Conservation (phyloP, 2,329 filamentous ascomycete species). For the Paraconiothyrium sp. region DNA sequence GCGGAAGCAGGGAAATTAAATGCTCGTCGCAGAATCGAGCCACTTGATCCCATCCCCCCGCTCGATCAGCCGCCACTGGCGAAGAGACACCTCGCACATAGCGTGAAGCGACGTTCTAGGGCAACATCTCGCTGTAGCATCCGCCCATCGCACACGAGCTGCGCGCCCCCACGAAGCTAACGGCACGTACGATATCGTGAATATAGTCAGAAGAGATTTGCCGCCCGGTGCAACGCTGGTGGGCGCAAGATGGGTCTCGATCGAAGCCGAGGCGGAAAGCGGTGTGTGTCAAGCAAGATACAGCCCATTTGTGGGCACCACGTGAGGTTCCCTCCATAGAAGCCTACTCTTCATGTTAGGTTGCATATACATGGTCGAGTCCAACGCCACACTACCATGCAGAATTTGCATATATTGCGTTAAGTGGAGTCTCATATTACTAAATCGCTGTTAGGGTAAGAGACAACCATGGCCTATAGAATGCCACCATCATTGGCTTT, state of each 20-base stretch:
- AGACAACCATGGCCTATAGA: too few relatives aligned
- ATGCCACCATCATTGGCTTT: too few relatives aligned
- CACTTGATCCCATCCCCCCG: neutral
- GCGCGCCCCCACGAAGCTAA: constrained; percentile 13
- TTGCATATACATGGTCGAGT: too few relatives aligned
- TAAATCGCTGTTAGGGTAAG: too few relatives aligned
- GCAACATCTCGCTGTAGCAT: neutral
- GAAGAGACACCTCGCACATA: neutral
- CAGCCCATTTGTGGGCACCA: neutral
- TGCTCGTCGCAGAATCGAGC: neutral
- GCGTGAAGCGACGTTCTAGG: neutral
- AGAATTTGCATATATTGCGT: too few relatives aligned
- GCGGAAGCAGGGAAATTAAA: neutral
- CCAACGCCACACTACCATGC: too few relatives aligned
- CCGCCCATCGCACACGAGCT: constrained; percentile 11
- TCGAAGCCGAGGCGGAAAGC: too few relatives aligned
- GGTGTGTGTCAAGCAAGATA: too few relatives aligned
- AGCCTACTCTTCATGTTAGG: too few relatives aligned
- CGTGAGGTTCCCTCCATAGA: too few relatives aligned
- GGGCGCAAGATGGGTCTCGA: constrained; percentile 17
- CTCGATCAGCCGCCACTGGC: constrained; percentile 1
- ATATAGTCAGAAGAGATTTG: neutral
- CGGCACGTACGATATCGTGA: constrained; percentile 14
- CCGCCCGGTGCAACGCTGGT: constrained; percentile 14
- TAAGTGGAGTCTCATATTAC: too few relatives aligned